Conservation (phyloP, 2,329 filamentous ascomycete species). For the Dactylellina leptospora region DNA sequence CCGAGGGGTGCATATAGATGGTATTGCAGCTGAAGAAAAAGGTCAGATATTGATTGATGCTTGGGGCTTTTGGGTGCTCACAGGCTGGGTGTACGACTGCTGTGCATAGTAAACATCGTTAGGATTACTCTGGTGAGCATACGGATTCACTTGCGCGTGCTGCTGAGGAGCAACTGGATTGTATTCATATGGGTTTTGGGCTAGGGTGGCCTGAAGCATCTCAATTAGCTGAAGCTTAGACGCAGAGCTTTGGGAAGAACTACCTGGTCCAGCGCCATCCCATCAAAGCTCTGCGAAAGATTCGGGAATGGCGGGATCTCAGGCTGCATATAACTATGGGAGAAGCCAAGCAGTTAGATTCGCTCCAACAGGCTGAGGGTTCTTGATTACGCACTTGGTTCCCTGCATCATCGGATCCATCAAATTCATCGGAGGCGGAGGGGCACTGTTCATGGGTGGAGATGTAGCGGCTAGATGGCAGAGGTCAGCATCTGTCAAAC, state of each 20-base stretch:
- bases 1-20: slow-evolving; percentile 91
- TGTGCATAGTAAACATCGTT: slow-evolving; percentile 68
- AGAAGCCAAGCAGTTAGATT: background rate
- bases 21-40: slow-evolving; percentile 77
- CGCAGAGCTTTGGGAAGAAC: too few species aligned
- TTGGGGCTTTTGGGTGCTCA: slow-evolving; percentile 60
- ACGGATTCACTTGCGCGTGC: slow-evolving; percentile 61
- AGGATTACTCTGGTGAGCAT: slow-evolving; percentile 67
- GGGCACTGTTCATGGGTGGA: slow-evolving; percentile 57
- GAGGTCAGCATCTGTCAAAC: slow-evolving; percentile 56
- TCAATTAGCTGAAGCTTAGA: background rate
- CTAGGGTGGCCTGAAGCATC: slow-evolving; percentile 55
- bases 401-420: slow-evolving; percentile 52
- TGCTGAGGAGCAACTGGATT: slow-evolving; percentile 59
- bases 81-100: slow-evolving; percentile 68
- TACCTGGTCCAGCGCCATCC: slow-evolving; percentile 39
- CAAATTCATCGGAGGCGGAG: slow-evolving; percentile 58
- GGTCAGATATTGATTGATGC: background rate
- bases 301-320: slow-evolving; percentile 42
- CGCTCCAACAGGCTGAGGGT: background rate
- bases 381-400: slow-evolving; percentile 10
- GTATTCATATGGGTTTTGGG: slow-evolving; percentile 58
- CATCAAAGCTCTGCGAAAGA: slow-evolving; percentile 44
- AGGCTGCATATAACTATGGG: slow-evolving; percentile 39
- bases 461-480: slow-evolving; percentile 57